Base-by-base conservation (phyloP, 1,284 basidiomycete genomes). In the Ceratobasidium sp. region DNA sequence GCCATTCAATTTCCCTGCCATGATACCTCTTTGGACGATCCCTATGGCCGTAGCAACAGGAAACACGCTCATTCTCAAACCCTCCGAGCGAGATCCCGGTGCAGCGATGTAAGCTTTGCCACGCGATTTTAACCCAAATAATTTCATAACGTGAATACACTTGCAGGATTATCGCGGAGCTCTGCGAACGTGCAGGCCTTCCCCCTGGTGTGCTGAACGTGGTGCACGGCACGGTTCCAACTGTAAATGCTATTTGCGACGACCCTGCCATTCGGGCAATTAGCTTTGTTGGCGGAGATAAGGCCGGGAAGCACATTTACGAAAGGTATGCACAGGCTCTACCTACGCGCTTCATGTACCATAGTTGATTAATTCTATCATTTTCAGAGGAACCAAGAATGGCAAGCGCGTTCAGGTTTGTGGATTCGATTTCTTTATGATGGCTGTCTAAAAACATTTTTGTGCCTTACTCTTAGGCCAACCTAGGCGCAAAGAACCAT, bases 21-120 rank as follows among this genome's bases (percentile, higher is more conserved):
- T 98, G 96, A 98, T 99, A 80, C 96, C 97, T 0, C 87, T 99
- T 11, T 98, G 97, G 97, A 93, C 95, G 0, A 96, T 98, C 76
- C 94, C 95, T 14, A 89, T 93, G 86, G 93, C 95, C 17, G 86
- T 91, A 31, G 91, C 92, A n/a, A 95, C 94, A 4, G 96, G 97
- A 65, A 99, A 99, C 82, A 97, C 97, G 0, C 88, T 99, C 59
- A 88, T 99, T 77, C 85, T 99, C 79, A 99, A 99, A 82, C 97
- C 97, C 24, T 97, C 95, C 1, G 97, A 99, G 83, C 90, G 97
- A 36, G 97, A 98, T 81, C 97, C 97, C 22, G 97, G 96, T 76
- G 97, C 97, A 9, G 92, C 95, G 19, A 97, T 98, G 93, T 69
- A 41, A n/a, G 67, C 50, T 19, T 48, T 24, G 36, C 36, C 36